Conservation (phyloP, 176 grass and related monocot genomes). For the Luzula sylvatica region DNA sequence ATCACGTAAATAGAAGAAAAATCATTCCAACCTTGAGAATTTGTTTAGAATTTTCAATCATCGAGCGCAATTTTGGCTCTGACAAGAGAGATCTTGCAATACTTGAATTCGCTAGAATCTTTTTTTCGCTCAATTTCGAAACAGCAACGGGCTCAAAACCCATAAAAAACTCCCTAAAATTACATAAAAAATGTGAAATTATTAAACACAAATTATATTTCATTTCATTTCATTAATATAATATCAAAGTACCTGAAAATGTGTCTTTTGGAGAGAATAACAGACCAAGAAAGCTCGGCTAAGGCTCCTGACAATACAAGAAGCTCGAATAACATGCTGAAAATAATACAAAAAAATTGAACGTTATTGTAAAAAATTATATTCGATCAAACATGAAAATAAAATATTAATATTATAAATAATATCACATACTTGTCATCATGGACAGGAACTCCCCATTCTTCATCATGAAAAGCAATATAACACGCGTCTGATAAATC, state of each 20-base stretch:
- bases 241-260: constrained; percentile 86
- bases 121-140: constrained; percentile 86
- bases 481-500: constrained; percentile 74
- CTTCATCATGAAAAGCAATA: constrained; percentile 78
- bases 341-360: constrained; percentile 23
- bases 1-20: neutral
- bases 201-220: no score
- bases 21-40: constrained; percentile 54
- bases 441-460: constrained; percentile 88
- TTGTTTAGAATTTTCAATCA: constrained; percentile 81
- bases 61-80: constrained; percentile 66
- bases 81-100: constrained; percentile 60
- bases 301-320: constrained; percentile 83
- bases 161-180: constrained; percentile 71
- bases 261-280: constrained; percentile 75
- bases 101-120: constrained; percentile 60
- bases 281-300: constrained; percentile 85
- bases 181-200: no score
- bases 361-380: no score
- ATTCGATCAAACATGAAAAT: no score
- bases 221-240: no score
- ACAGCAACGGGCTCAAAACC: constrained; percentile 71
- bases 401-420: neutral
- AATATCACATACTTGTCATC: constrained; percentile 60
- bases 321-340: constrained; percentile 88